Evolutionary conservation across 495 filamentous ascomycete species (phyloP).

Genomic region (Rusavskia elegans): DNA sequence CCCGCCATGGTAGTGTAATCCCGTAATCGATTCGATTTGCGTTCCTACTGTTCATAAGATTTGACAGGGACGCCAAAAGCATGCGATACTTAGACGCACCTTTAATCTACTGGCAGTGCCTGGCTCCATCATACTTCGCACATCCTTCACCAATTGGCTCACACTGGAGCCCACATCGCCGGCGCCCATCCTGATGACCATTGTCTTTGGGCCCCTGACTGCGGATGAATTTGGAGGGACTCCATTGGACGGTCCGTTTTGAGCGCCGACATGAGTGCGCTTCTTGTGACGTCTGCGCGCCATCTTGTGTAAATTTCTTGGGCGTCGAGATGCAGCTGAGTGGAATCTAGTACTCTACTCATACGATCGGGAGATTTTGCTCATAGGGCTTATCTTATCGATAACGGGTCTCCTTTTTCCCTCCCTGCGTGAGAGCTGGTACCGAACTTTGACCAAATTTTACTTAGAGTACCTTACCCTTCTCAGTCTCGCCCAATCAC

Average conservation of each 20-base stretch:
- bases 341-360: too few species aligned
- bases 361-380: not conserved
- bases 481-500: too few species aligned
- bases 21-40: constrained; percentile 72
- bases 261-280: constrained; percentile 64
- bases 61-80: constrained; percentile 1
- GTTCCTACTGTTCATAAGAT: constrained; percentile 39
- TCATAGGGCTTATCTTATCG: not conserved
- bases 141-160: constrained; percentile 82
- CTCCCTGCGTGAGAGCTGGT: too few species aligned
- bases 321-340: too few species aligned
- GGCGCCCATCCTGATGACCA: constrained; percentile 96
- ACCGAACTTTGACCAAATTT: too few species aligned
- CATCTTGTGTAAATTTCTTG: constrained; percentile 30
- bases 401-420: not conserved
- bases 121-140: constrained; percentile 87
- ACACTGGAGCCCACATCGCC: constrained; percentile 85
- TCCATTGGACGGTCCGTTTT: constrained; percentile 36
- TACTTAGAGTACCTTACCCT: too few species aligned
- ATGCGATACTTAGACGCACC: constrained; percentile 18
- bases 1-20: constrained; percentile 96
- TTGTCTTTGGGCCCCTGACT: constrained; percentile 67
- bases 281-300: constrained; percentile 74
- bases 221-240: constrained; percentile 29
- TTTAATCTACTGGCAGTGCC: constrained; percentile 73